Evolutionary conservation across 2,329 filamentous ascomycete species (phyloP).

Genomic region (Apiospora saccharicola): DNA sequence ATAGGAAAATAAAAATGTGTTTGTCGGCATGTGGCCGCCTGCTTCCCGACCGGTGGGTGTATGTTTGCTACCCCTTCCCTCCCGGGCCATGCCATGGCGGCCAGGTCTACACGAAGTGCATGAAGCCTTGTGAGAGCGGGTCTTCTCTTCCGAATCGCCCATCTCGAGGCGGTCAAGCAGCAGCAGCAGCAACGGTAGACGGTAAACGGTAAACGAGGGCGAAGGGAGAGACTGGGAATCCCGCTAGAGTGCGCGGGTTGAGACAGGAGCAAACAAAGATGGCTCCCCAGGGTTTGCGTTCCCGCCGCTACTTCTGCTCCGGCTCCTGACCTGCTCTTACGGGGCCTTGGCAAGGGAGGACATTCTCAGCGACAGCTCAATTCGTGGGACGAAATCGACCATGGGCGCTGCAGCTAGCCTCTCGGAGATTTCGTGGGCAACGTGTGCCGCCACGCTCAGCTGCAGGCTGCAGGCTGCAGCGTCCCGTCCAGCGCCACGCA

Average conservation of each 20-base stretch:
- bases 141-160: neutral
- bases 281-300: neutral
- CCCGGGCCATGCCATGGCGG: constrained; percentile 6
- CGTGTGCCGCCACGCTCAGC: constrained; percentile 21
- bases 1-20: neutral
- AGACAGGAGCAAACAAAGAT: constrained; percentile 1
- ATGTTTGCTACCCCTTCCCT: constrained; percentile 5
- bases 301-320: neutral
- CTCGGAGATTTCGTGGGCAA: constrained; percentile 25
- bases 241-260: neutral
- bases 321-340: neutral
- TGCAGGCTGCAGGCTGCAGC: constrained; percentile 19
- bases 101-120: constrained; percentile 15
- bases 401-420: constrained; percentile 21
- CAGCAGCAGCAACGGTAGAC: too few relatives aligned
- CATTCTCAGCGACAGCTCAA: neutral
- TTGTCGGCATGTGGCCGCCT: neutral
- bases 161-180: neutral
- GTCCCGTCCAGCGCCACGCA: constrained; percentile 18
- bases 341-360: neutral
- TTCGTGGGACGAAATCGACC: constrained; percentile 22
- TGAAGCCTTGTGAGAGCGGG: constrained; percentile 4
- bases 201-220: neutral
- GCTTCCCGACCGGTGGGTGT: constrained; percentile 9
- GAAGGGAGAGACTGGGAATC: neutral